phyloP scores from a whole-genome alignment of 2,329 filamentous ascomycete species.

The Sphaerulina musiva region DNA sequence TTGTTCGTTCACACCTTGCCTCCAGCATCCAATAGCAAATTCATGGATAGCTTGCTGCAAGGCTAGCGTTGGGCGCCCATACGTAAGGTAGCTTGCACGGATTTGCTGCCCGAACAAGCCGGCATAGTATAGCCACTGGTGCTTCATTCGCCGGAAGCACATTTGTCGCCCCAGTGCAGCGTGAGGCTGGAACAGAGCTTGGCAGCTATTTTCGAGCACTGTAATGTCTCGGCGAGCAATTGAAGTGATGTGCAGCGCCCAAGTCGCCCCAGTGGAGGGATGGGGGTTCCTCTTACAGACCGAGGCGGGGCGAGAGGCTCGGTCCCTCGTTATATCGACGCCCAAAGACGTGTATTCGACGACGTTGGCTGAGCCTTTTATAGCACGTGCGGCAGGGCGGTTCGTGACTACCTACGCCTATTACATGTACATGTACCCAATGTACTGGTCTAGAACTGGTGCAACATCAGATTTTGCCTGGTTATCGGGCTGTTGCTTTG shows the following conservation, averaged over 20 bases:
- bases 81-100: constrained; percentile 3
- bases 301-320: neutral
- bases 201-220: neutral
- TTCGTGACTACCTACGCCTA: neutral
- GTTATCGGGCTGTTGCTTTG: neutral
- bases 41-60: neutral
- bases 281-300: neutral
- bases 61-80: constrained; percentile 10
- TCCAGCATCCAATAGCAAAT: constrained; percentile 2
- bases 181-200: neutral
- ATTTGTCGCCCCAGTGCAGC: neutral
- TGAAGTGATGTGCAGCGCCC: neutral
- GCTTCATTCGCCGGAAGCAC: neutral
- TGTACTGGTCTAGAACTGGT: neutral
- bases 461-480: neutral
- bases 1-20: neutral
- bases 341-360: neutral
- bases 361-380: neutral
- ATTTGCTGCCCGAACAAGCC: constrained; percentile 1
- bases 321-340: neutral
- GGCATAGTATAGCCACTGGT: neutral
- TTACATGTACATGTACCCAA: too few species aligned
- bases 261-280: neutral
- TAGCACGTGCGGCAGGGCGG: neutral
- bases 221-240: neutral